Conservation (phyloP, 371 early-diverging fungal species). For the Lichtheimia ramosa region DNA sequence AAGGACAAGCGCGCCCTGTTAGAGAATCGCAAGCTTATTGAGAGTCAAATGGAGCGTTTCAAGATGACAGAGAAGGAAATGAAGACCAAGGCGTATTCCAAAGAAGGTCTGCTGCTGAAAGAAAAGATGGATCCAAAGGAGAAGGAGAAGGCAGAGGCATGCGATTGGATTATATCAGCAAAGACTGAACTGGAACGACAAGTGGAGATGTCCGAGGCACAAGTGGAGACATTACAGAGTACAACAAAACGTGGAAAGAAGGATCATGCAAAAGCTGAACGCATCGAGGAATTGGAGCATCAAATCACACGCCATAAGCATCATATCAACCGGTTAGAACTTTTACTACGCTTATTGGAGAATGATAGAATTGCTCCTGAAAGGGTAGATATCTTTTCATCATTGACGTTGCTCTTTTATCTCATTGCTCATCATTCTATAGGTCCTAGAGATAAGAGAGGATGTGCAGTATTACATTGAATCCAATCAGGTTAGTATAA, state of each 20-base stretch:
- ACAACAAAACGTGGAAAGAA: conserved; percentile 75
- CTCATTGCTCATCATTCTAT: background rate
- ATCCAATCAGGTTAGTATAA: conserved; percentile 58
- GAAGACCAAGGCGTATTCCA: conserved; percentile 96
- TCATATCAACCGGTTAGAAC: conserved; percentile 87
- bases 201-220: conserved; percentile 87
- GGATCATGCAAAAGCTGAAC: conserved; percentile 72
- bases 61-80: conserved; percentile 96
- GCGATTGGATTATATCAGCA: conserved; percentile 77
- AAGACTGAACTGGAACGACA: conserved; percentile 86
- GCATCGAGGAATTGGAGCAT: conserved; percentile 65
- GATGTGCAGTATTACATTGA: conserved; percentile 91
- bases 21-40: conserved; percentile 91
- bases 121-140: conserved; percentile 91
- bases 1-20: conserved; percentile 91
- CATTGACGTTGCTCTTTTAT: too few species aligned
- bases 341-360: conserved; percentile 86
- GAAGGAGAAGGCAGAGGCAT: conserved; percentile 79
- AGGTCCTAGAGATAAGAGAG: conserved; percentile 79
- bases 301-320: conserved; percentile 83
- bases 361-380: conserved; percentile 86
- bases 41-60: conserved; percentile 97
- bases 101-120: conserved; percentile 85
- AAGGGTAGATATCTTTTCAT: conserved; percentile 42
- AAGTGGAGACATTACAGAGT: conserved; percentile 78